A percentile compares a stretch with the other conserved stretches of the same genome.
These are phyloP conservation scores for Podila verticillata DNA, from an alignment of 192 early-diverging fungal species.

Conservation along the genomic window DNA sequence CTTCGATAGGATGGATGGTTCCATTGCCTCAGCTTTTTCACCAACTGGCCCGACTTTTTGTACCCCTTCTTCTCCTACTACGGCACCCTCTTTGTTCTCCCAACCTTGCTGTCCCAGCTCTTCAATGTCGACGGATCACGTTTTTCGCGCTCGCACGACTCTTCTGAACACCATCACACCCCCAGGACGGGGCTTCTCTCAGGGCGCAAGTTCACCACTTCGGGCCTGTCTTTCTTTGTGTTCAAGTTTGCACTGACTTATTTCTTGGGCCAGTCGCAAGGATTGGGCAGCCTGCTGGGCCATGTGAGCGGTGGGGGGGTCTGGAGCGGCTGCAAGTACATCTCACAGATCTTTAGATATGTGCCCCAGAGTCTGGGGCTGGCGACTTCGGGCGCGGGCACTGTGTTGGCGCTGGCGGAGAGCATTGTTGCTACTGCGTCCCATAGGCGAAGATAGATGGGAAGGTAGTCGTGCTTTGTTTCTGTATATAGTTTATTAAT, in stretches of 20 bases:
- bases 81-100: conserved; percentile 26
- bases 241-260: conserved; percentile 47
- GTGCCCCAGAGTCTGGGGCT: conserved; percentile 8
- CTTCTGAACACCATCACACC: conserved; percentile 4
- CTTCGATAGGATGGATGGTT: background rate
- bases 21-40: conserved; percentile 15
- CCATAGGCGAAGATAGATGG: too few relatives aligned
- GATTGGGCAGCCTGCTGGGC: background rate
- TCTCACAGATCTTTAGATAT: conserved; percentile 17
- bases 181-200: conserved; percentile 20
- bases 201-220: conserved; percentile 12
- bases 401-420: conserved; percentile 18
- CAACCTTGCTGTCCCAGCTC: conserved; percentile 36
- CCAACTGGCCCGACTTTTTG: conserved; percentile 38
- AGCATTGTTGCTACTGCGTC: background rate
- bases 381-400: conserved; percentile 11
- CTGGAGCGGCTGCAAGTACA: conserved; percentile 3
- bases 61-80: conserved; percentile 41
- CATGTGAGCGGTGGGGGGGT: background rate
- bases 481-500: too few relatives aligned
- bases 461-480: too few relatives aligned
- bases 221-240: conserved; percentile 36
- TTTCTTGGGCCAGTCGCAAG: conserved; percentile 18
- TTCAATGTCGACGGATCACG: conserved; percentile 30
- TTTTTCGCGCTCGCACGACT: background rate